Evolutionary conservation across 108 stramenopile genomes (phyloP), one percentile per base, ranked within the genome.

Genomic region (Pseudonitzschia delicatissima): DNA sequence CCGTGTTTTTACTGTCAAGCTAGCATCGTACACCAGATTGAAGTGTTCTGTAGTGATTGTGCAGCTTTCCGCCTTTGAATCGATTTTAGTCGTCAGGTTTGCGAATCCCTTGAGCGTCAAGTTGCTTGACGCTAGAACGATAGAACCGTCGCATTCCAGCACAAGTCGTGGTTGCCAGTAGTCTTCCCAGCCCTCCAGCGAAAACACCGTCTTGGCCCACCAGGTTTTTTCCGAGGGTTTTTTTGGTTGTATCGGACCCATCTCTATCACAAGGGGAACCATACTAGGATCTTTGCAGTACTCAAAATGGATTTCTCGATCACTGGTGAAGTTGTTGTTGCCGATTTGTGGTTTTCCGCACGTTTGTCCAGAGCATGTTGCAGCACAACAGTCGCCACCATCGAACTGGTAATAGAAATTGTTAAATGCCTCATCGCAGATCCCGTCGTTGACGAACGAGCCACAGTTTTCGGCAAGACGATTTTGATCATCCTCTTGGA

Each of bases 381-480:
- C 15, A 18, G 35, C 57, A 59, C 57, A 59, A 18, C 57, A 59
- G 33, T 59, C 57, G 17, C 57, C 57, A 20, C 57, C 57, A 18
- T 59, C 57, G 9, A 7, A 59, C 3, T 34, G 35, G 27, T 20
- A 33, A 59, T 59, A 27, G 33, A 37, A 17, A 4, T 15, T 15
- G 21, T 59, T 59, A 21, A 59, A 59, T 5, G 3, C 17, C 4
- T 32, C 6, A 21, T 59, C 57, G 33, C 57, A 59, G 15, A 20
- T 34, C 8, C 57, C 33, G 21, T 59, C 57, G 20, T 28, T 28
- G 12, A 59, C 12, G 15, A 51, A 51, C 27, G 50, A 20, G 23
- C 26, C 5, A 23, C 50, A 51, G 26, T n/a, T 18, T 21, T 49
- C 21, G 7, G 7, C 20, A 21, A 8, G 12, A 23, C 18, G 3